These are phyloP conservation scores for Penicillium subrubescens DNA, from an alignment of 495 filamentous ascomycete species.

Conservation along the genomic window DNA sequence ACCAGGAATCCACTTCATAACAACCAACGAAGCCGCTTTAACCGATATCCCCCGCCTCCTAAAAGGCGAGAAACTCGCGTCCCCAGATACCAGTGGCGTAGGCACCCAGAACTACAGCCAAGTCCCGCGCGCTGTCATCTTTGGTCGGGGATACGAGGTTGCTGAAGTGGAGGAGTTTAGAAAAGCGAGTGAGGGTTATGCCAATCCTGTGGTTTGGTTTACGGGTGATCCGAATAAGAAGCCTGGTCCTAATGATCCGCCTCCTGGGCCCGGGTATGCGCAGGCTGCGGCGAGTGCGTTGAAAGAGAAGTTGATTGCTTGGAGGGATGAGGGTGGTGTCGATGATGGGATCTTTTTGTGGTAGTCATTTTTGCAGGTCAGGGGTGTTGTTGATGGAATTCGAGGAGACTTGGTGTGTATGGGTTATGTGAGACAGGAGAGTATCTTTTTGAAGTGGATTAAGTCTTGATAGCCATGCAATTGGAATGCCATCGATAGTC, in stretches of 20 bases:
- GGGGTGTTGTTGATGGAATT: neutral
- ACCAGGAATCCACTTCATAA: constrained; percentile 35
- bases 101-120: constrained; percentile 35
- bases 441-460: too few species aligned
- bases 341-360: constrained; percentile 19
- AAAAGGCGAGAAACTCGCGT: constrained; percentile 28
- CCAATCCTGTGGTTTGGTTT: constrained; percentile 21
- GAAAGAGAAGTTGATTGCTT: constrained; percentile 13
- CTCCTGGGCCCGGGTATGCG: constrained; percentile 18
- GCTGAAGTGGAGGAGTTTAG: constrained; percentile 22
- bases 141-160: constrained; percentile 30
- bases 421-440: too few species aligned
- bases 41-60: constrained; percentile 32
- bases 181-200: constrained; percentile 5
- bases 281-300: constrained; percentile 7
- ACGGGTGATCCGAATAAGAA: constrained; percentile 17
- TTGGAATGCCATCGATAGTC: too few species aligned
- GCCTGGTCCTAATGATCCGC: constrained; percentile 7
- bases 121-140: constrained; percentile 33
- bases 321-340: constrained; percentile 17
- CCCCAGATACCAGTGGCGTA: constrained; percentile 21
- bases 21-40: constrained; percentile 20
- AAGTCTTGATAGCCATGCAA: too few species aligned
- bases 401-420: neutral
- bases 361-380: neutral